These are phyloP conservation scores for Ceratobasidium sp. DNA, from an alignment of 1,284 basidiomycete species.

Conservation along the genomic window DNA sequence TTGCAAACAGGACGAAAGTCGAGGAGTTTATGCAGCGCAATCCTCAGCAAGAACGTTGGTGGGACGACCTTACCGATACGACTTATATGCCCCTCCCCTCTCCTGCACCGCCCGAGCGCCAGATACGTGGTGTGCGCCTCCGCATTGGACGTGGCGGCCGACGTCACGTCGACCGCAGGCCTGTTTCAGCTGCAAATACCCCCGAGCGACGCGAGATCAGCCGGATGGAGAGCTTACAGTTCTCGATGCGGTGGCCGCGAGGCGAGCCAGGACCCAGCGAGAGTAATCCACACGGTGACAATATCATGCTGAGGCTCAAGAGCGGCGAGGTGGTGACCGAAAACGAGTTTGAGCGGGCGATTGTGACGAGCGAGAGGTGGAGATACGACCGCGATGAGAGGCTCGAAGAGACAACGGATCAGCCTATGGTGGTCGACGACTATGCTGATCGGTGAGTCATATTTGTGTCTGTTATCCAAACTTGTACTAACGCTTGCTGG, in stretches of 20 bases:
- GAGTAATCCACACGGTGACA: slow-evolving; percentile 38
- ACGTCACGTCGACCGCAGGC: slow-evolving; percentile 76
- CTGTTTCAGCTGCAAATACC: slow-evolving; percentile 20
- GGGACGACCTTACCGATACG: slow-evolving; percentile 43
- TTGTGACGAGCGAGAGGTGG: slow-evolving; percentile 67
- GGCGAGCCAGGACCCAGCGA: slow-evolving; percentile 27
- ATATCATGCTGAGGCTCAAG: slow-evolving; percentile 13
- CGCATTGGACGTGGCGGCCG: slow-evolving; percentile 84
- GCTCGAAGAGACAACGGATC: slow-evolving; percentile 63
- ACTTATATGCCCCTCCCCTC: slow-evolving; percentile 40
- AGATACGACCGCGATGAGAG: slow-evolving; percentile 67
- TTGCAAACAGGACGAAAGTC: slow-evolving; percentile 47
- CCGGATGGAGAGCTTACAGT: slow-evolving; percentile 32
- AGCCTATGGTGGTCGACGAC: slow-evolving; percentile 72
- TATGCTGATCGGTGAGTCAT: slow-evolving; percentile 65
- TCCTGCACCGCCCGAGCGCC: slow-evolving; percentile 47
- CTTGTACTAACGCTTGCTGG: slow-evolving; percentile 5
- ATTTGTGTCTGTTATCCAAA: slow-evolving; percentile 1
- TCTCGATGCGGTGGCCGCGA: slow-evolving; percentile 38
- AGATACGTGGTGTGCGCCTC: slow-evolving; percentile 65
- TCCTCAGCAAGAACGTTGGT: slow-evolving; percentile 24
- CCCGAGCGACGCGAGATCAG: slow-evolving; percentile 7
- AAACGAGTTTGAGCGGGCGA: slow-evolving; percentile 50
- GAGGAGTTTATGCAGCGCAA: slow-evolving; percentile 45
- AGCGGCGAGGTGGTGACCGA: slow-evolving; percentile 52